Evolutionary conservation across 192 early-diverging fungal species (phyloP), one percentile per base, ranked within the genome.

Genomic region (Coemansia sp.): DNA sequence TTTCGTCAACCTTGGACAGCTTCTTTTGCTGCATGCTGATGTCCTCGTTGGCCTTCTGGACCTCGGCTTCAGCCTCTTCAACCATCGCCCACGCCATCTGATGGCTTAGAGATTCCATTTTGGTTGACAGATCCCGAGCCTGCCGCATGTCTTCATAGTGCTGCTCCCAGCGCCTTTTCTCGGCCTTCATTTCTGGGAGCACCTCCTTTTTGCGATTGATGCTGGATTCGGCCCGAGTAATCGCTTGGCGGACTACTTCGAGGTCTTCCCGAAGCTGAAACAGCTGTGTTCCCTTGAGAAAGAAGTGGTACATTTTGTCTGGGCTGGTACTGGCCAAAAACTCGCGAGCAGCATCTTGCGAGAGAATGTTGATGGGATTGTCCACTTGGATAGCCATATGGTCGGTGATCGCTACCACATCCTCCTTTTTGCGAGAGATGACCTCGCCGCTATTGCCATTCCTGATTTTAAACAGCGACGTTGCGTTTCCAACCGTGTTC

Each of bases 281-380:
- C 14, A 98, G 74, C 64, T 89, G 89, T 1, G 94, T 94, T 43
- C 94, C 96, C 45, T 84, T 86, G 61, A 89, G 75, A 51, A 95
- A 98, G 47, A 95, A 92, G 68, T 81, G 86, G 80, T 96, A 98
- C 79, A 94, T 96, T 31, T 94, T 92, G 50, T 88, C 78, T 2
- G 91, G 61, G 13, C 88, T 88, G 36, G 86, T 89, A 41, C 86
- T 86, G 26, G 85, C 84, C 12, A 98, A 78, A 49, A 99, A 97
- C 75, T 88, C 85, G 20, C 91, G 82, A 7, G 96, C 94, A 5
- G 88, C 86, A 52, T 97, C 96, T 57, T 99, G 96, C 1, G 88
- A 91, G 9, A 99, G 84, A 13, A 96, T 86, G 53, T 89, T 91
- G 63, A 99, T 81, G 8, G 96, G 94, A 54, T 99, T 99, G 64